Base-by-base conservation (phyloP, 208 protist genomes). In the Lotmaria passim region DNA sequence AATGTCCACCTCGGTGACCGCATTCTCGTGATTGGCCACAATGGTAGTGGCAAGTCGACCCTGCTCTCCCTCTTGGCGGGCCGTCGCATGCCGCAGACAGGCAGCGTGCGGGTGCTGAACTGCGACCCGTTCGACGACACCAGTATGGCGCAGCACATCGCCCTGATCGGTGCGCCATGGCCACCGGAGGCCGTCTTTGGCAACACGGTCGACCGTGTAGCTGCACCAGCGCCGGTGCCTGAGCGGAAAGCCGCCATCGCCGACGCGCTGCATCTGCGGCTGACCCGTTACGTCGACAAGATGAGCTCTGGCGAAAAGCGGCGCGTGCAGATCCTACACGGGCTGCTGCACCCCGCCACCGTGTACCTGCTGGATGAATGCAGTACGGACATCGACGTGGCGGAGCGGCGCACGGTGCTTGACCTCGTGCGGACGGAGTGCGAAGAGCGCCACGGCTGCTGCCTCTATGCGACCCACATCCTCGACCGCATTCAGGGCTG, bases 11-110 rank as follows among this genome's bases (percentile, higher is more conserved):
- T 69, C 26, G 89, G 91, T 21, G 81, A 86, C 34, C 87, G 97
- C 26, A 87, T 99, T 53, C 85, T 98, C 17, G 59, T 99, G 10
- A 86, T 99, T 31, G 98, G 97, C 26, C 85, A 87, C 53, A 99
- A 99, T 73, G 98, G 98, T 28, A 89, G 94, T 31, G 97, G 97
- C 66, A 99, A 99, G 75, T 97, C 92, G 5, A 98, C 97, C 17
- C 84, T 99, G 39, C 89, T 99, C 36, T 96, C 93, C 23, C 61
- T 99, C 10, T 53, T 98, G 15, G 87, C 80, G 4, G 95, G 95
- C 33, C 84, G 89, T 14, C 80, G 91, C 0, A 83, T 87, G 51
- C 81, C 94, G 47, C 69, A 58, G n/a, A 48, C 38, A 12, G 72
- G 36, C 57, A n/a, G 59, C 31, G 39, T 97, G 83, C 50, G 59